Evolutionary conservation across 129 eudicot genomes (phyloP).

Genomic region (Cynara cardunculus): DNA sequence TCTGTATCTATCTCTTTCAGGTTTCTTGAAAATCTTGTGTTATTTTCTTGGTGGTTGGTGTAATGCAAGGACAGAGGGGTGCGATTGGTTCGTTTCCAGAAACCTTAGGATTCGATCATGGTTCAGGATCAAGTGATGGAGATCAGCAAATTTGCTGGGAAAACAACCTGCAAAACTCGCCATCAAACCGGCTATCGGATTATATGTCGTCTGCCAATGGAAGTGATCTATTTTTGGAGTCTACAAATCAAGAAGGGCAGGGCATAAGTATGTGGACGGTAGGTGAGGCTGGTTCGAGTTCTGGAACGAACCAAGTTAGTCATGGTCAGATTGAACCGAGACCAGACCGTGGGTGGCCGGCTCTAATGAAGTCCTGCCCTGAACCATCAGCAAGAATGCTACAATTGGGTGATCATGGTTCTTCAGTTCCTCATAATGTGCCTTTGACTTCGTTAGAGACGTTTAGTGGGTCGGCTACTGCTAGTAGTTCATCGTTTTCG

Average conservation of each 20-base stretch:
- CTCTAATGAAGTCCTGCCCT: constrained; percentile 29
- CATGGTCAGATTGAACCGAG: constrained; percentile 29
- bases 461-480: constrained; percentile 5
- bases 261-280: constrained; percentile 40
- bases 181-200: constrained; percentile 44
- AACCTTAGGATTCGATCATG: constrained; percentile 48
- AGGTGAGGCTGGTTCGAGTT: constrained; percentile 60
- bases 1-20: constrained; percentile 10
- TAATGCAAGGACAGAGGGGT: constrained; percentile 85
- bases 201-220: constrained; percentile 23
- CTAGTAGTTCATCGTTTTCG: constrained; percentile 38
- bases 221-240: constrained; percentile 28
- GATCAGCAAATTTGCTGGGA: constrained; percentile 43
- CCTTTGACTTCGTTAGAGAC: not conserved
- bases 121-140: constrained; percentile 51
- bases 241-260: constrained; percentile 37
- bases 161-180: constrained; percentile 31
- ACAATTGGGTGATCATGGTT: constrained; percentile 38
- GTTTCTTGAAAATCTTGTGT: constrained; percentile 10
- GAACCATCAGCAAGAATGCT: constrained; percentile 39
- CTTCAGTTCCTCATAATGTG: constrained; percentile 35
- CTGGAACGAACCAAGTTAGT: constrained; percentile 12
- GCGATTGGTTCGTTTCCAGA: constrained; percentile 67
- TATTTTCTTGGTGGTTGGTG: constrained; percentile 5
- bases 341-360: constrained; percentile 48